Base-by-base conservation (phyloP, 371 early-diverging fungal species). In the Basidiobolus heterosporus region DNA sequence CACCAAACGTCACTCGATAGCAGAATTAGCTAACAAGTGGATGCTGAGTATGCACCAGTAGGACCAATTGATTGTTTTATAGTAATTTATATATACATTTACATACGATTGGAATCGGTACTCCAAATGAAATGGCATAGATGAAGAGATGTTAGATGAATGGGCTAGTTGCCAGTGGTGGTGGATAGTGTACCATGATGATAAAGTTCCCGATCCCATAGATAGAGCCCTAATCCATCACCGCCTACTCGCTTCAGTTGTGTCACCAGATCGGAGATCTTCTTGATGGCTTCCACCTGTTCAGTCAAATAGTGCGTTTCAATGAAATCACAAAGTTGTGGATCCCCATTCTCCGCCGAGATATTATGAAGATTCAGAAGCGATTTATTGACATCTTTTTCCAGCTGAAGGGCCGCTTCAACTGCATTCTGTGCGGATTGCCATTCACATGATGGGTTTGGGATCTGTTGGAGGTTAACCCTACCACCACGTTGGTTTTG, bases 201-300 rank as follows among this genome's bases (percentile, higher is more conserved):
- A 9, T 5, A 9, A 3, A 53, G 38, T 13, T 53, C 49, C 4
- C 39, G 47, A 38, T 53, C 52, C 45, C 42, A 53, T 5, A 53
- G 40, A 23, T 53, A 53, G 17, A 53, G 49, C 14, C 70, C 70
- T 43, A 69, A 54, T 20, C 69, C 69, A 45, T 66, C 69, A 43
- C 58, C 63, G 44, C 66, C 69, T 38, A 74, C 78, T 42, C 76
- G 72, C 49, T 71, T 71, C 22, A 80, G 62, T 54, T 78, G 77
- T 30, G 78, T 75, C 44, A 78, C 68, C 57, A 74, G 67, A 49
- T 76, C 71, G 23, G 75, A 61, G 48, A 80, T 56, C 48, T 65
- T 68, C 63, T 75, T 77, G 61, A 80, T 76, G 35, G 75, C 65
- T 48, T 74, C 66, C 42, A 78, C 78, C 60, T 80, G 81, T 53